Evolutionary conservation across 1,284 basidiomycete species (phyloP), one percentile per base, ranked within the genome.

Genomic region (Peniophora sp.): DNA sequence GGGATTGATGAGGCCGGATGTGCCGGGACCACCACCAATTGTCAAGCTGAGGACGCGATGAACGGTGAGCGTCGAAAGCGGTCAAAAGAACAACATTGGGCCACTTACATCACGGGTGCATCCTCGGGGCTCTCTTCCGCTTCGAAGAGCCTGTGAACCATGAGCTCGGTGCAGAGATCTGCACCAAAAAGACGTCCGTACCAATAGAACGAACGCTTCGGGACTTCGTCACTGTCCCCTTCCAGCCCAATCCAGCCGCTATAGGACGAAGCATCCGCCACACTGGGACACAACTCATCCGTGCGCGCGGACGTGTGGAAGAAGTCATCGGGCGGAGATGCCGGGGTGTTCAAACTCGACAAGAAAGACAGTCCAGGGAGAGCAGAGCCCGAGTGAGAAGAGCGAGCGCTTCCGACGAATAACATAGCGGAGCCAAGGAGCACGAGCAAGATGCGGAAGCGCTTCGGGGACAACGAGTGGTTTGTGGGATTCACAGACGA

Each of bases 11-110:
- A 68, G 49, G 1, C 60, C 66, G 34, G 55, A 62, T 0, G 61
- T 62, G 11, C 66, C 66, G 1, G 66, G 65, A 0, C 65, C 65
- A 1, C 65, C 66, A 2, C 67, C 65, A 23, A 66, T 62, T 0
- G 62, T 64, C 38, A 68, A 55, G 16, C 66, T 67, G 38, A 22
- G 8, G 39, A 16, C 27, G 27, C 6, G 6, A 32, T 32, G 6
- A 32, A 12, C 27, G 27, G 27, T 12, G 12, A 32, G 27, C 6
- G 12, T 32, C 27, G 27, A 32, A n/a, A n/a, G n/a, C n/a, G 27
- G 27, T 32, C 27, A 12, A 32, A 6, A 32, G 27, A 32, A 12
- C 5, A 5, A 32, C 12, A 12, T 32, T 32, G n/a, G n/a, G 35
- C 35, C 35, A 36, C 16, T 41, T 17, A 41, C 39, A 41, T 41